Percentiles rank a stretch among this genome's conserved stretches.
These are phyloP conservation scores for Camellia oleifera DNA, from an alignment of 179 eudicot genomes.

Conservation along the genomic window DNA sequence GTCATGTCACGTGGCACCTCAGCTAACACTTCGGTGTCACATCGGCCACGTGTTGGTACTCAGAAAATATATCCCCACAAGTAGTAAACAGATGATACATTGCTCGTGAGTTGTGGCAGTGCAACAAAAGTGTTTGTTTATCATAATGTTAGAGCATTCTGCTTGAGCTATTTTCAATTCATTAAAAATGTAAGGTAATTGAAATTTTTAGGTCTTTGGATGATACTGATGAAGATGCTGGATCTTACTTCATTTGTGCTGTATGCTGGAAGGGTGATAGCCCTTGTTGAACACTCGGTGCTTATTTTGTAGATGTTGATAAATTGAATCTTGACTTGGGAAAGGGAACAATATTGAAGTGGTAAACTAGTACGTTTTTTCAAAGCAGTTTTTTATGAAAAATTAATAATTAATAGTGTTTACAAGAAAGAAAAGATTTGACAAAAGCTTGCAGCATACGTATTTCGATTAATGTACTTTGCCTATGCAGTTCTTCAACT, in stretches of 20 bases:
- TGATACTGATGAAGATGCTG: constrained; percentile 60
- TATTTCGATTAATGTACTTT: not conserved
- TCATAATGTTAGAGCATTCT: constrained; percentile 46
- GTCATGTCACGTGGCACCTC: too few species aligned
- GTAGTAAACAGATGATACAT: constrained; percentile 50
- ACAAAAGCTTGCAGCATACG: not conserved
- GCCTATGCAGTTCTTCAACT: not conserved
- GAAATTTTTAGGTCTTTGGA: constrained; percentile 23
- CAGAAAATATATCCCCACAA: too few species aligned
- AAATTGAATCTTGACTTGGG: not conserved
- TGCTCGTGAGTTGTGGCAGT: constrained; percentile 47
- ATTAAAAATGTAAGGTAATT: not conserved
- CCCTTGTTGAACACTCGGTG: constrained; percentile 17
- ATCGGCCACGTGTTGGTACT: too few species aligned
- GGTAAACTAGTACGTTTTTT: not conserved
- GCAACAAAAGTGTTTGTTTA: constrained; percentile 60
- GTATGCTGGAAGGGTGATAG: constrained; percentile 80
- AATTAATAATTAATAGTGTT: not conserved
- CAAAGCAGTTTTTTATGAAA: not conserved
- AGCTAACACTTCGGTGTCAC: too few species aligned
- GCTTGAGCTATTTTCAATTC: not conserved
- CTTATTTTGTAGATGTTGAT: not conserved
- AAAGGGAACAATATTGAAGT: not conserved
- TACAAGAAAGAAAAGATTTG: not conserved
- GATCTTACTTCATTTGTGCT: constrained; percentile 68